phyloP scores from a whole-genome alignment of 805 yeast species.

The Cyberlindnera amylophila region DNA sequence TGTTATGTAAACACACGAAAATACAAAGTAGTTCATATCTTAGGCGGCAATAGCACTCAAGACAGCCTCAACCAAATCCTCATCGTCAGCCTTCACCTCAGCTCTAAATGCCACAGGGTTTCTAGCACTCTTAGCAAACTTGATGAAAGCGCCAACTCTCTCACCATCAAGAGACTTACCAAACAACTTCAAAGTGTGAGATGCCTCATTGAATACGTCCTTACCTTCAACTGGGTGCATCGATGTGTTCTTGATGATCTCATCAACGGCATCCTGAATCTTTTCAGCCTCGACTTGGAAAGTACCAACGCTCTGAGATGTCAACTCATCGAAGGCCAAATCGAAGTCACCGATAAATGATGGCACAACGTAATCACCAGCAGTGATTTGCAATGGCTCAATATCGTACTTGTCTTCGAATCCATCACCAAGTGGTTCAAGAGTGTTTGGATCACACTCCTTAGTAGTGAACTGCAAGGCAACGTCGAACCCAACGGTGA shows the following conservation, averaged over 20 bases:
- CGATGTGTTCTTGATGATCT: constrained; percentile 49
- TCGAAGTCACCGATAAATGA: constrained; percentile 75
- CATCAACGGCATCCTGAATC: constrained; percentile 54
- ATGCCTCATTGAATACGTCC: constrained; percentile 42
- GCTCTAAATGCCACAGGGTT: constrained; percentile 45
- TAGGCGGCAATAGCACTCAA: constrained; percentile 42
- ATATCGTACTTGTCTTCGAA: constrained; percentile 91
- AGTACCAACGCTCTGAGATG: constrained; percentile 59
- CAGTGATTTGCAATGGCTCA: constrained; percentile 66
- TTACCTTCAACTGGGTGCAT: constrained; percentile 74
- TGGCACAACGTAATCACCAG: constrained; percentile 83
- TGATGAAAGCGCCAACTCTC: constrained; percentile 38
- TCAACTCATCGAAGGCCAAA: constrained; percentile 67
- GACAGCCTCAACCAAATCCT: constrained; percentile 46
- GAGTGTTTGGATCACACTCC: constrained; percentile 74
- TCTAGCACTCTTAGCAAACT: constrained; percentile 39
- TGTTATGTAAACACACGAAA: constrained; percentile 1
- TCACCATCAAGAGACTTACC: constrained; percentile 62
- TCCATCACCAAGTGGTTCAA: constrained; percentile 65
- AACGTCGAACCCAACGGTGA: constrained; percentile 54
- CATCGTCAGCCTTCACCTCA: constrained; percentile 38
- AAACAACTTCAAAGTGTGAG: constrained; percentile 73
- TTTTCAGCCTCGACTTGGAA: constrained; percentile 51
- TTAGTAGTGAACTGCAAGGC: constrained; percentile 69
- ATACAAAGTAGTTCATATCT: background rate